Evolutionary conservation across 148 eudicot genomes (phyloP).

Genomic region (Rhododendron griersonianum): DNA sequence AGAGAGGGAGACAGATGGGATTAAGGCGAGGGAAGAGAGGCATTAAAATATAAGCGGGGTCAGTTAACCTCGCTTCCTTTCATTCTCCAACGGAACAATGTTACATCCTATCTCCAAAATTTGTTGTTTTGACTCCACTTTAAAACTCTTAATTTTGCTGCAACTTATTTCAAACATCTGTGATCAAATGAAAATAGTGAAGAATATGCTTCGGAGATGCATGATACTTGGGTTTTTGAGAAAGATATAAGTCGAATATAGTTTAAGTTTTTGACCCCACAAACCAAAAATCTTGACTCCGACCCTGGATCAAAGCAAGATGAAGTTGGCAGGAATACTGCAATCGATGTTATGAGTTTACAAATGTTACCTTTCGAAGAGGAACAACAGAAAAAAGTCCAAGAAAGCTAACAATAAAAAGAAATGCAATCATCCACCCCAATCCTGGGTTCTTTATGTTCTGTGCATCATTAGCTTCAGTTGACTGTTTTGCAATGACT

Average conservation of each 20-base stretch:
- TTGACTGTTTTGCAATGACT: conserved; percentile 45
- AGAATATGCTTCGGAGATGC: not conserved
- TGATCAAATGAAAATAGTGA: not conserved
- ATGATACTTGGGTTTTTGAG: not conserved
- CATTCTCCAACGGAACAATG: not conserved
- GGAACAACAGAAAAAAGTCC: conserved; percentile 86
- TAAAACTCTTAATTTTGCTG: not conserved
- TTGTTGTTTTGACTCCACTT: not conserved
- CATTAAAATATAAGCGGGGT: not conserved
- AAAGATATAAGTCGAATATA: not conserved
- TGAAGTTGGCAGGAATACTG: not conserved
- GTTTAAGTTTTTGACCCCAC: not conserved
- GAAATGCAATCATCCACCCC: conserved; percentile 79
- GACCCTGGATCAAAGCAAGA: not conserved
- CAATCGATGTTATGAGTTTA: not conserved
- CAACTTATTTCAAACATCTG: not conserved
- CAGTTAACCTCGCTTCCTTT: not conserved
- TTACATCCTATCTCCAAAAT: not conserved
- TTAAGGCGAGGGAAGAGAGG: not conserved
- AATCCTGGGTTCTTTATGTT: conserved; percentile 56
- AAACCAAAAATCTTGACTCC: not conserved
- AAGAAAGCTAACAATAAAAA: conserved; percentile 78
- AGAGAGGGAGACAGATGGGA: not conserved
- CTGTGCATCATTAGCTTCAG: conserved; percentile 26
- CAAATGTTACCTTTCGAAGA: conserved; percentile 58